Evolutionary conservation across 805 yeast species (phyloP), one percentile per base, ranked within the genome.

Genomic region (Pichia gijzeniarum): DNA sequence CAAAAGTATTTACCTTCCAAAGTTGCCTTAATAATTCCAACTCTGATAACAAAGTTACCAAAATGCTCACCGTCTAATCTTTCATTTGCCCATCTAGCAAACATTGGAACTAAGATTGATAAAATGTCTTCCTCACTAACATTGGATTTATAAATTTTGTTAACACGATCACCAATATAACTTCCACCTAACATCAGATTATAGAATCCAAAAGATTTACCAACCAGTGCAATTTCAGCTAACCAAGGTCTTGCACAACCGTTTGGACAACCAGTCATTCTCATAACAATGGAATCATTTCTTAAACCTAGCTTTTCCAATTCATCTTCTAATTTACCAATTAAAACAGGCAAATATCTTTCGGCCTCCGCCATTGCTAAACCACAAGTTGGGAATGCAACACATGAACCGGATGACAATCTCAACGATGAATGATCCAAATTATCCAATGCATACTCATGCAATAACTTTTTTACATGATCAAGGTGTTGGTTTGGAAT

Each of bases 181-280:
- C 96, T 96, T 62, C 98, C 98, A 56, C 98, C 98, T 54, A 91
- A 74, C 87, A 90, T 74, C 67, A 91, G 74, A 67, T 91, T 91
- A 69, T 91, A 91, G 16, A 95, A 89, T 43, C 95, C 95, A 52
- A 76, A 80, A 0, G 98, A 96, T 65, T 91, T 91, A 64, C 98
- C 98, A 47, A 91, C 95, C 48, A 89, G 74, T 0, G 97, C 98
- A 48, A 91, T 80, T 65, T 91, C 98, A 4, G 97, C 98, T 42
- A 91, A 70, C 97, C 97, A 91, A 25, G 98, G 98, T 66, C 98
- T 81, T 20, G 98, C 93, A 73, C 98, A 91, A 55, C 98, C 98
- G 65, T 91, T 91, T 45, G 97, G 97, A 75, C 98, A 91, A 47
- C 98, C 98, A 27, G 97, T 91, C 97, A 91, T 90, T 72, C 98